These are phyloP conservation scores for Globisporangium echinulatum DNA, from an alignment of 352 stramenopile genomes.

Conservation along the genomic window DNA sequence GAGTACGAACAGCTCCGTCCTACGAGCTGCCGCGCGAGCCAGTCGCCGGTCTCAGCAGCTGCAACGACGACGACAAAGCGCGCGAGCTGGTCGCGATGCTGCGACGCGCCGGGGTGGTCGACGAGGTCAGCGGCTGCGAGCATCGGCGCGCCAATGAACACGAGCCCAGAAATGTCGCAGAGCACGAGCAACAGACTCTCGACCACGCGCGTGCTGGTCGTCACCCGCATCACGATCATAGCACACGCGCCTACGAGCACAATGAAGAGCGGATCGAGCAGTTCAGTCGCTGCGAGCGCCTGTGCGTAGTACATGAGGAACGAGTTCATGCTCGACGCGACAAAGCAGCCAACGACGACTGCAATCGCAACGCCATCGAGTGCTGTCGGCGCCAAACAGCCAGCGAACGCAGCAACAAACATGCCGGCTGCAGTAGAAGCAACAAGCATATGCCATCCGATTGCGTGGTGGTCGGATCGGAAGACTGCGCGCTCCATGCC, in stretches of 20 bases:
- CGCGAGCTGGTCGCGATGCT: constrained; percentile 30
- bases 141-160: constrained; percentile 23
- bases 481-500: constrained; percentile 24
- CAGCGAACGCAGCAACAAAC: constrained; percentile 26
- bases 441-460: constrained; percentile 33
- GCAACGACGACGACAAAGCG: constrained; percentile 43
- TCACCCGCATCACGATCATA: constrained; percentile 36
- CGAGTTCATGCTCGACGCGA: constrained; percentile 43
- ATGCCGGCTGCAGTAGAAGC: constrained; percentile 20
- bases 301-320: constrained; percentile 36
- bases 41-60: constrained; percentile 31
- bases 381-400: constrained; percentile 27
- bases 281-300: constrained; percentile 21
- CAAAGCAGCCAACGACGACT: constrained; percentile 38
- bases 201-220: constrained; percentile 48
- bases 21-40: constrained; percentile 1
- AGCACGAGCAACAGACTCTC: constrained; percentile 34
- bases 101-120: constrained; percentile 23
- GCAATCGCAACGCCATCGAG: constrained; percentile 32
- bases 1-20: background rate
- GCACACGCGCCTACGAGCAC: constrained; percentile 31
- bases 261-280: constrained; percentile 41
- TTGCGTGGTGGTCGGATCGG: constrained; percentile 4
- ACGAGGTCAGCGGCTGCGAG: constrained; percentile 38
- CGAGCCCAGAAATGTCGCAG: constrained; percentile 33